phyloP scores from a whole-genome alignment of 1,139 yeast genomes.

The Pichia sp. region DNA sequence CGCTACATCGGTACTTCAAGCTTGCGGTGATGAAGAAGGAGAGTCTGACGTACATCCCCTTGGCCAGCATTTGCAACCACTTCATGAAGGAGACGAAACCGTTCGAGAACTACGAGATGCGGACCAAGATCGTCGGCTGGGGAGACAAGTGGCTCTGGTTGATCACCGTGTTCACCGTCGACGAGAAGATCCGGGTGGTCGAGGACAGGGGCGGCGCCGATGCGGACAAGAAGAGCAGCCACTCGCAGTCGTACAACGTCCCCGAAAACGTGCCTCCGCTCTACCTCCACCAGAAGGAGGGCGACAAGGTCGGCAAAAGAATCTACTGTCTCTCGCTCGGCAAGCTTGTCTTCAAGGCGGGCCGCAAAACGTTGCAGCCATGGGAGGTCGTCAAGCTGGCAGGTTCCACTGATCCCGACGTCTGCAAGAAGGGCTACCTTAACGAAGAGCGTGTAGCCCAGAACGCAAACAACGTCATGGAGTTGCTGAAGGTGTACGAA shows the following conservation, averaged over 20 bases:
- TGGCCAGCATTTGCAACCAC: conserved; percentile 64
- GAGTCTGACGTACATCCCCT: conserved; percentile 62
- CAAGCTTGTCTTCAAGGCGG: conserved; percentile 70
- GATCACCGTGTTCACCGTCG: conserved; percentile 48
- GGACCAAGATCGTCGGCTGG: conserved; percentile 71
- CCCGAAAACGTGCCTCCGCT: conserved; percentile 10
- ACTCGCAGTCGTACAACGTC: background rate
- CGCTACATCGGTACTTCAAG: conserved; percentile 10
- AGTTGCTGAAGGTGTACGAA: conserved; percentile 9
- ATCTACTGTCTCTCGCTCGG: conserved; percentile 56
- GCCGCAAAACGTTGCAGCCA: conserved; percentile 39
- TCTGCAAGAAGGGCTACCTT: background rate
- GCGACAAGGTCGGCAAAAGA: conserved; percentile 13
- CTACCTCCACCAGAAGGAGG: conserved; percentile 2
- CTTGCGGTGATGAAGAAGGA: background rate
- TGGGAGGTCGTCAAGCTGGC: conserved; percentile 5
- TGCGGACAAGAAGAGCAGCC: background rate
- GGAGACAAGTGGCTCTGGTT: conserved; percentile 82
- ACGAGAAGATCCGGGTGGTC: conserved; percentile 11
- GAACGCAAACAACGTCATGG: conserved; percentile 1
- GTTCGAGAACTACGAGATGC: conserved; percentile 53
- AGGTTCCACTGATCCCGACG: background rate
- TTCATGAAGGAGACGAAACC: conserved; percentile 73
- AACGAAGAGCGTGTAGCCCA: background rate
- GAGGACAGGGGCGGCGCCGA: background rate